Conservation (phyloP, 306 rosid species). For the Astragalus glycyphyllos region DNA sequence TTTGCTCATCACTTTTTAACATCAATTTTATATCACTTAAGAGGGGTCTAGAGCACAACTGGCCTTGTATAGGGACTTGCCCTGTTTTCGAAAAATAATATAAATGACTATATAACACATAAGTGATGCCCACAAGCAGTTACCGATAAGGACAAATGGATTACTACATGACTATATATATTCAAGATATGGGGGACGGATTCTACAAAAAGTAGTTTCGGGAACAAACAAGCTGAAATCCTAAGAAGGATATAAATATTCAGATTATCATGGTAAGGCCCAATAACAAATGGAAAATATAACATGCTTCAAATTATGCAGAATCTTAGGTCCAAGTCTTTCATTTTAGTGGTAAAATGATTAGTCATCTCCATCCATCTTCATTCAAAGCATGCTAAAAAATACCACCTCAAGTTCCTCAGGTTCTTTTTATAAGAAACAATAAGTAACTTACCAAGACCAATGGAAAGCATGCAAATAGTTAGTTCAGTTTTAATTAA, state of each 20-base stretch:
- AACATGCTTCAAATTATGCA: constrained; percentile 15
- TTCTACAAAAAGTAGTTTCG: constrained; percentile 3
- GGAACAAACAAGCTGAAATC: constrained; percentile 8
- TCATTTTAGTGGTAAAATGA: constrained; percentile 18
- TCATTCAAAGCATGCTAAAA: constrained; percentile 25
- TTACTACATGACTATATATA: not conserved
- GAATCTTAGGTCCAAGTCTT: constrained; percentile 20
- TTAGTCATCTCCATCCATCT: constrained; percentile 21
- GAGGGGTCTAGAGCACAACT: not conserved
- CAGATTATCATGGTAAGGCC: not conserved
- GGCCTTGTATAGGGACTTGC: not conserved
- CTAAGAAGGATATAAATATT: constrained; percentile 13
- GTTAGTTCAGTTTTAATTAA: no score
- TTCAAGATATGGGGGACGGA: not conserved
- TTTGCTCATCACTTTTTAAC: constrained; percentile 16
- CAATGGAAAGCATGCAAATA: no score
- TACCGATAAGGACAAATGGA: constrained; percentile 2
- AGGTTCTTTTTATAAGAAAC: no score
- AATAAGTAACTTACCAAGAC: no score
- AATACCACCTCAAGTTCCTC: not conserved
- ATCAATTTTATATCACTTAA: constrained; percentile 3
- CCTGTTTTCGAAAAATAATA: not conserved
- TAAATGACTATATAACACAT: constrained; percentile 5
- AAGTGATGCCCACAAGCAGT: constrained; percentile 18
- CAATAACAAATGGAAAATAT: constrained; percentile 5